Conservation (phyloP, 495 filamentous ascomycete species). For the Trichoderma parareesei region DNA sequence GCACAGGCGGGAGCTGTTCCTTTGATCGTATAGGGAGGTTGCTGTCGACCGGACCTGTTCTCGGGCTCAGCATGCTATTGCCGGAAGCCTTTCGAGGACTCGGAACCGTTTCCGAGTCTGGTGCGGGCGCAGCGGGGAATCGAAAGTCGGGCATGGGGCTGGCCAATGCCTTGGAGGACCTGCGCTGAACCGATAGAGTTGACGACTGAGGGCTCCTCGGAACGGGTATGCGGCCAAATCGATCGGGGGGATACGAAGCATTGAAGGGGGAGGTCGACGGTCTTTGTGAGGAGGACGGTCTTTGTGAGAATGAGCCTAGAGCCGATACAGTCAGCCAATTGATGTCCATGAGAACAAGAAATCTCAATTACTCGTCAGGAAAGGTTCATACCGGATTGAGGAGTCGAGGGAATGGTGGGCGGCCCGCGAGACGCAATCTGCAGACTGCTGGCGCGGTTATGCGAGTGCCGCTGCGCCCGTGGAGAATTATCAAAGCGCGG, state of each 20-base stretch:
- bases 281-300: slow-evolving; percentile 32
- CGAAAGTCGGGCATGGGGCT: slow-evolving; percentile 54
- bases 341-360: not conserved
- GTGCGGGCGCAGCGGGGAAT: slow-evolving; percentile 52
- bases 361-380: not conserved
- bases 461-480: slow-evolving; percentile 47
- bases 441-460: slow-evolving; percentile 76
- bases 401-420: slow-evolving; percentile 23
- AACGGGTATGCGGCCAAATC: slow-evolving; percentile 27
- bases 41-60: slow-evolving; percentile 18
- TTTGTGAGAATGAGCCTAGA: slow-evolving; percentile 17
- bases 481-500: slow-evolving; percentile 14
- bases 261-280: slow-evolving; percentile 36
- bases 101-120: slow-evolving; percentile 22
- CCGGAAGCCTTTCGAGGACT: slow-evolving; percentile 18
- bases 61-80: slow-evolving; percentile 28
- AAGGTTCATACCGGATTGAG: slow-evolving; percentile 36
- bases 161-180: slow-evolving; percentile 30
- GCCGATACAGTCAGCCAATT: not conserved
- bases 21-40: slow-evolving; percentile 23
- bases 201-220: slow-evolving; percentile 31
- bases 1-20: slow-evolving; percentile 32
- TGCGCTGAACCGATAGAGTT: slow-evolving; percentile 4
- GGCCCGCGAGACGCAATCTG: slow-evolving; percentile 59
- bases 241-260: slow-evolving; percentile 38